Conservation (phyloP, 148 eudicot genomes). For the Suaeda aralocaspica region DNA sequence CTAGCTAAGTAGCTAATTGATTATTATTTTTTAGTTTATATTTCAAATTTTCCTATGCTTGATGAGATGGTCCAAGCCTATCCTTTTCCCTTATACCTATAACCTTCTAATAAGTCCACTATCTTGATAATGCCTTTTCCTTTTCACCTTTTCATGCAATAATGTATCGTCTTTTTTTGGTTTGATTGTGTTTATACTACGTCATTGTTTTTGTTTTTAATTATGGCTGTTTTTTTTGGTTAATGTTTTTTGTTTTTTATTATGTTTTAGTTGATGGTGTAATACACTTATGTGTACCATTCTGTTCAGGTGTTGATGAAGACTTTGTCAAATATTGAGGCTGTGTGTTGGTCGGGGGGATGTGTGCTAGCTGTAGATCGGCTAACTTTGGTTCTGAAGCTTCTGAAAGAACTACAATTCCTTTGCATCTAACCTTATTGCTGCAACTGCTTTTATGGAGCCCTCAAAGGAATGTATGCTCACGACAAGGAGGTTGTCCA, state of each 20-base stretch:
- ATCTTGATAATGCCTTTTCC: no score
- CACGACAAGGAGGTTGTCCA: constrained; percentile 70
- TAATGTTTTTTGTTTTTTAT: not conserved
- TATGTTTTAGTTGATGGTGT: constrained; percentile 1
- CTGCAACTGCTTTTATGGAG: constrained; percentile 98
- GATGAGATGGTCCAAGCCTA: no score
- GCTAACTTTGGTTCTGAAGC: constrained; percentile 84
- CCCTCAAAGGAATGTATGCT: constrained; percentile 95
- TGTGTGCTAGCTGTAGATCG: constrained; percentile 95
- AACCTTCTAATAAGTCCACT: no score
- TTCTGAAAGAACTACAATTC: constrained; percentile 96
- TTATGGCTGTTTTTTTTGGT: not conserved
- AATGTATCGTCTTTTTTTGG: not conserved
- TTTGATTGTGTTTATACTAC: not conserved
- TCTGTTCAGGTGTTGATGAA: constrained; percentile 83
- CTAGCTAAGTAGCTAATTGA: no score
- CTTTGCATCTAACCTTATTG: constrained; percentile 95
- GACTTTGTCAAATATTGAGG: constrained; percentile 81
- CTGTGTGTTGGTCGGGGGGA: constrained; percentile 96
- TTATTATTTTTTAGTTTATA: no score
- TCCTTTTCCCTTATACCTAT: no score
- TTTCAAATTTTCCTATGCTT: no score
- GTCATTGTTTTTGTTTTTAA: not conserved
- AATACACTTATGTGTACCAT: constrained; percentile 5
- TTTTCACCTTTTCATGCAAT: no score